Evolutionary conservation across 2,329 filamentous ascomycete genomes (phyloP).

Genomic region (Xylaria sp.): DNA sequence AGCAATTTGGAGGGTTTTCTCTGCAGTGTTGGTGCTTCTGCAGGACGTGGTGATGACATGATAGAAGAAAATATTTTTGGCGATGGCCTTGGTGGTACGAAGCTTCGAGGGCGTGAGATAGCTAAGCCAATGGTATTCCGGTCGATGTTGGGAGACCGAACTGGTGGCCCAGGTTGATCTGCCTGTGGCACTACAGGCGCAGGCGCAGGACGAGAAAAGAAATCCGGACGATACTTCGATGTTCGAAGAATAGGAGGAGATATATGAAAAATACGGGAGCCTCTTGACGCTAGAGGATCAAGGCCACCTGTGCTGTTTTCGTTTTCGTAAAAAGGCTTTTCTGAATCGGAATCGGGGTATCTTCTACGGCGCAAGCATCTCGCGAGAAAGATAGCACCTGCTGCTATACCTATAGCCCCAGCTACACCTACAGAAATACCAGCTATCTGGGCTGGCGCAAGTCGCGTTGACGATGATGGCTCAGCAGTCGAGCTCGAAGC

Average conservation of each 20-base stretch:
- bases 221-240: constrained; percentile 38
- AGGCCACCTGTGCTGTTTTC: constrained; percentile 46
- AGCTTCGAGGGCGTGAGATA: constrained; percentile 46
- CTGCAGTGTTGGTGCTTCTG: constrained; percentile 27
- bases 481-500: constrained; percentile 14
- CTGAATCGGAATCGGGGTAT: constrained; percentile 40
- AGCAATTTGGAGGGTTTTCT: constrained; percentile 51
- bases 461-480: constrained; percentile 23
- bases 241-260: constrained; percentile 47
- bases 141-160: constrained; percentile 28
- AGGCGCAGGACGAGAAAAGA: constrained; percentile 29
- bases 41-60: constrained; percentile 29
- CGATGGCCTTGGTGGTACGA: constrained; percentile 18
- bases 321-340: constrained; percentile 47
- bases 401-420: constrained; percentile 54
- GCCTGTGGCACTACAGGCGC: constrained; percentile 26
- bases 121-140: constrained; percentile 52
- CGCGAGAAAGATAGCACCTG: constrained; percentile 54
- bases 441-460: constrained; percentile 55
- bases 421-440: constrained; percentile 64
- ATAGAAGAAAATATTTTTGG: constrained; percentile 9
- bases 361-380: constrained; percentile 50
- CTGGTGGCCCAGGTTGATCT: constrained; percentile 28
- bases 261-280: constrained; percentile 47
- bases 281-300: constrained; percentile 32